Conservation (phyloP, 1,284 basidiomycete species). For the Microbotryum scabiosae region DNA sequence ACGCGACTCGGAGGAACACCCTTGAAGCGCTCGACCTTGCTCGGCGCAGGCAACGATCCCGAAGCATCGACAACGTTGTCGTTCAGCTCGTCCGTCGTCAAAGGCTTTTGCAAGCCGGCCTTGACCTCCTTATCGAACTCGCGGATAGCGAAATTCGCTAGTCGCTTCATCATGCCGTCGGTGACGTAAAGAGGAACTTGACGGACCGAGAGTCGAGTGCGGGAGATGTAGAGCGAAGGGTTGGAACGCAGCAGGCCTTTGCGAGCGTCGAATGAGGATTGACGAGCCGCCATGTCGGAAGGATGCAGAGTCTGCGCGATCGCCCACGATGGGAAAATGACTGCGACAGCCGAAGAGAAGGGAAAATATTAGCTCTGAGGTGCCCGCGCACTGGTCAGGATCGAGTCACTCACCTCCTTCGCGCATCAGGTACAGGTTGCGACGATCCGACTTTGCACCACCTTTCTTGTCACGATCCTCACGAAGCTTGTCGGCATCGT, state of each 20-base stretch:
- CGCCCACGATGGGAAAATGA: conserved; percentile 76
- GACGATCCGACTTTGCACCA: conserved; percentile 84
- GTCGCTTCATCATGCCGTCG: conserved; percentile 77
- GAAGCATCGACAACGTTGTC: conserved; percentile 30
- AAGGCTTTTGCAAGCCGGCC: conserved; percentile 51
- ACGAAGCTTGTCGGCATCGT: conserved; percentile 74
- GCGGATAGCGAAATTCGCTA: conserved; percentile 71
- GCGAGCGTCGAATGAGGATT: conserved; percentile 71
- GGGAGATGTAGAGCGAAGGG: conserved; percentile 86
- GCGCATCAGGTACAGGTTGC: conserved; percentile 88
- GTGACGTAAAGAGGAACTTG: conserved; percentile 85
- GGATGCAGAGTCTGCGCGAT: conserved; percentile 60
- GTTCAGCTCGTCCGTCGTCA: conserved; percentile 65
- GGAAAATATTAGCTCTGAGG: background rate
- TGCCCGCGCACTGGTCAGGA: background rate
- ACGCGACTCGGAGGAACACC: conserved; percentile 52
- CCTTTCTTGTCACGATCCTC: conserved; percentile 69
- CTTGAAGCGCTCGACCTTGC: conserved; percentile 38
- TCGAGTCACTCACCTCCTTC: conserved; percentile 67
- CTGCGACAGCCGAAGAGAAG: conserved; percentile 42
- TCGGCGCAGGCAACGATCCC: conserved; percentile 25
- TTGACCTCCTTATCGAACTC: conserved; percentile 74
- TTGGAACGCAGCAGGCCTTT: conserved; percentile 73
- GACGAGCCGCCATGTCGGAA: conserved; percentile 72
- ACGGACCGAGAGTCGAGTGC: conserved; percentile 84